phyloP scores from a whole-genome alignment of 805 yeast genomes.

The Wickerhamomyces queroliae region DNA sequence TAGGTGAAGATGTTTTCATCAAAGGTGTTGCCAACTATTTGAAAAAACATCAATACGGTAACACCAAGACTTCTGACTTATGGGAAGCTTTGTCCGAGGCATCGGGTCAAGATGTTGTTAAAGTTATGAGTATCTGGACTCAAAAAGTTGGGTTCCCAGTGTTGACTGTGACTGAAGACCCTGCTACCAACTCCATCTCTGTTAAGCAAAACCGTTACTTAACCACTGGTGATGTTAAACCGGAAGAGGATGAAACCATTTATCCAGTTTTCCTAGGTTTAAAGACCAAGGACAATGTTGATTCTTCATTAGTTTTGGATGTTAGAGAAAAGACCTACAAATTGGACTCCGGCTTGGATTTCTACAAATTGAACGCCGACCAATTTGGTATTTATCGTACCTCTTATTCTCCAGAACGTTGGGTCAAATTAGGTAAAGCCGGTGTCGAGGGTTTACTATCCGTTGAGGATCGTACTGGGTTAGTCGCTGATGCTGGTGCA shows the following conservation, averaged over 20 bases:
- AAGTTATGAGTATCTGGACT: slow-evolving; percentile 79
- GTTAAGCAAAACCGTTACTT: slow-evolving; percentile 71
- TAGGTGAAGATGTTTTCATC: slow-evolving; percentile 71
- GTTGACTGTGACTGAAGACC: slow-evolving; percentile 55
- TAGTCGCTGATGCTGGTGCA: slow-evolving; percentile 75
- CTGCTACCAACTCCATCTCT: slow-evolving; percentile 35
- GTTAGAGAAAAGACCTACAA: slow-evolving; percentile 41
- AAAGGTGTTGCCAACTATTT: slow-evolving; percentile 77
- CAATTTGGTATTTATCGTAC: slow-evolving; percentile 75
- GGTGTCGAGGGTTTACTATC: slow-evolving; percentile 53
- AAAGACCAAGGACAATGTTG: slow-evolving; percentile 52
- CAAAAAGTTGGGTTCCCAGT: slow-evolving; percentile 76
- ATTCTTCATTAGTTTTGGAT: slow-evolving; percentile 51
- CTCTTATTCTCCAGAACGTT: slow-evolving; percentile 61
- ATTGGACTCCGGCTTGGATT: slow-evolving; percentile 35
- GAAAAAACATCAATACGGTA: slow-evolving; percentile 71
- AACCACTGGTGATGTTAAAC: slow-evolving; percentile 70
- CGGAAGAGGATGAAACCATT: slow-evolving; percentile 63
- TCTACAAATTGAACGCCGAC: slow-evolving; percentile 67
- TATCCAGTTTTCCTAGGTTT: slow-evolving; percentile 71
- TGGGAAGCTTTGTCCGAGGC: slow-evolving; percentile 71
- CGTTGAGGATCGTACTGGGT: slow-evolving; percentile 73
- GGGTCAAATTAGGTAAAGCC: slow-evolving; percentile 60
- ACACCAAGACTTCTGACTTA: slow-evolving; percentile 69
- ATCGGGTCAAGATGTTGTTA: slow-evolving; percentile 65